A percentile compares a stretch with the other conserved stretches of the same genome.
Evolutionary conservation across 2,329 filamentous ascomycete species (phyloP).

Genomic region (Tympanopsis confertula): DNA sequence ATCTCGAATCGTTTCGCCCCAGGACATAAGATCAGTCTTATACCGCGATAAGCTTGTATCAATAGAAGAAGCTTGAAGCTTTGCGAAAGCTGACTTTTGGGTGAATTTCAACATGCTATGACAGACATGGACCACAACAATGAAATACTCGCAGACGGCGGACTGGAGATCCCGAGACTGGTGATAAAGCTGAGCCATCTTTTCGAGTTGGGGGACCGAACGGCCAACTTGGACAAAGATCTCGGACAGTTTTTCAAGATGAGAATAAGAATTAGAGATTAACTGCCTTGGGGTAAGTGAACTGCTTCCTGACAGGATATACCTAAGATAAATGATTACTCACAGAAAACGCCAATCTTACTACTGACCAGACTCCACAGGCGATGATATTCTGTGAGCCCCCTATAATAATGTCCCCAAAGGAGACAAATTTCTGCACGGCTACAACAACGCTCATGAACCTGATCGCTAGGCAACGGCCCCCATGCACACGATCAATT

Average conservation of each 20-base stretch:
- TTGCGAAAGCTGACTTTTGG: conserved; percentile 16
- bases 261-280: conserved; percentile 15
- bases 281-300: conserved; percentile 10
- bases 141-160: conserved; percentile 26
- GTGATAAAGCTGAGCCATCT: conserved; percentile 24
- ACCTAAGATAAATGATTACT: conserved; percentile 7
- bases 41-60: conserved; percentile 18
- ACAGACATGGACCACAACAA: conserved; percentile 24
- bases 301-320: conserved; percentile 6
- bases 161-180: conserved; percentile 21
- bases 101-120: conserved; percentile 17
- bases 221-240: conserved; percentile 27
- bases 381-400: conserved; percentile 30
- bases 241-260: conserved; percentile 23
- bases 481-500: too few species aligned
- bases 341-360: conserved; percentile 27
- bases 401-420: conserved; percentile 18
- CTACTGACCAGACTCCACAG: conserved; percentile 29
- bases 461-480: too few species aligned
- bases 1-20: conserved; percentile 22
- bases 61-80: conserved; percentile 16
- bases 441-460: too few species aligned
- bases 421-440: too few species aligned
- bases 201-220: conserved; percentile 24
- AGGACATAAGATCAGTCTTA: conserved; percentile 18